Evolutionary conservation across 352 stramenopile species (phyloP), one percentile per base, ranked within the genome.

Genomic region (Pythium rhizo-oryzae): DNA sequence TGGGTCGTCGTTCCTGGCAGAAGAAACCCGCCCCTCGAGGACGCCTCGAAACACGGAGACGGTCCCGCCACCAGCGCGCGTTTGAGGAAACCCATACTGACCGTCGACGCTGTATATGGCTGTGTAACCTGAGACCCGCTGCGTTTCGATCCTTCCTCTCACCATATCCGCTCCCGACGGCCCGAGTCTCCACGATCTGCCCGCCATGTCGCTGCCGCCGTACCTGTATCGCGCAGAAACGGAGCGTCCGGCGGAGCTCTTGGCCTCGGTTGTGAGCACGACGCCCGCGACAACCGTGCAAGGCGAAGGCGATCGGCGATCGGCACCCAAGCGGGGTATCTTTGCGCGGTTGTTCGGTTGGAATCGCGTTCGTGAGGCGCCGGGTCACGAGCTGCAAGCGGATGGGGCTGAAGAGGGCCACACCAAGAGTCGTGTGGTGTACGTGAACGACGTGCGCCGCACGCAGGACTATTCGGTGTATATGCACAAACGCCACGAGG

Each of bases 401-500:
- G 24, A 44, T n/a, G 59, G 12, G 7, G 39, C 12, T 37, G 56
- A 54, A 7, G 30, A 74, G n/a, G 52, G 47, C 62, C 21, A 33
- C 9, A 41, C 69, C 51, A 91, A 90, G 58, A 89, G 75, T 53
- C 83, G 87, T 35, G 71, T 92, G 49, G 33, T 94, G 30, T 94
- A 85, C 46, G 75, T 93, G 39, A 94, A 94, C 55, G 83, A 94
- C 11, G 75, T 80, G 2, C 65, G 58, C 13, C 71, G 82, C 15
- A 90, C 84, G n/a, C 82, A 87, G 28, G 82, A 87, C 55, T 87
- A 91, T 46, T 74, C 81, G 4, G 54, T 67, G 16, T 82, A 77
- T 33, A 84, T 89, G 70, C 74, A 85, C 33, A 85, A 80, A 62
- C 59, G 62, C 30, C 73, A 88, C 44, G 18, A 65, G 0, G 67